Evolutionary conservation across 2,329 filamentous ascomycete species (phyloP).

Genomic region (Pyrenophora graminea): DNA sequence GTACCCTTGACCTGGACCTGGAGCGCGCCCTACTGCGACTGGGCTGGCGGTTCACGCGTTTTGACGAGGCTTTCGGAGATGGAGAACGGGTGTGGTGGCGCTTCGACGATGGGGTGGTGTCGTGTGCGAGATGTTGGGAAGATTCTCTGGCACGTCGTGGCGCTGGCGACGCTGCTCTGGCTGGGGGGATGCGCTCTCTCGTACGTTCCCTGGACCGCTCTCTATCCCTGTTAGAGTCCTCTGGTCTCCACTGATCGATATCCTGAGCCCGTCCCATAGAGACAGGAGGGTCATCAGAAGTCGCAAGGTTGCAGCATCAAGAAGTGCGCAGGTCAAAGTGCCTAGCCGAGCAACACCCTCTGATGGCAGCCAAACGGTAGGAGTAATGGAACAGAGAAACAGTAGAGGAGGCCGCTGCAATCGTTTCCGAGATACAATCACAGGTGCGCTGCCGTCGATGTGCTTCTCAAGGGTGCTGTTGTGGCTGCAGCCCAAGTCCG

Average conservation of each 20-base stretch:
- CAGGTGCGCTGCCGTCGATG: constrained; percentile 25
- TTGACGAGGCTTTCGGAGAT: constrained; percentile 41
- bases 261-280: constrained; percentile 50
- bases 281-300: constrained; percentile 47
- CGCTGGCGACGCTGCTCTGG: constrained; percentile 42
- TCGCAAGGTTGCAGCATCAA: constrained; percentile 41
- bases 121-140: constrained; percentile 36
- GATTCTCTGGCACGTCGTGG: constrained; percentile 44
- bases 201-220: constrained; percentile 32
- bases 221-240: constrained; percentile 44
- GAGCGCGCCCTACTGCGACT: constrained; percentile 45
- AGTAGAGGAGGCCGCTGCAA: constrained; percentile 16
- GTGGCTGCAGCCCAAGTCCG: constrained; percentile 26
- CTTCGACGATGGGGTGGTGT: constrained; percentile 46
- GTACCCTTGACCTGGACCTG: constrained; percentile 39
- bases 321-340: constrained; percentile 41
- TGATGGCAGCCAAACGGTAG: constrained; percentile 17
- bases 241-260: constrained; percentile 51
- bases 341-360: constrained; percentile 41
- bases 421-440: constrained; percentile 17
- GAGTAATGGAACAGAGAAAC: constrained; percentile 15
- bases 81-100: constrained; percentile 46
- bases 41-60: constrained; percentile 39
- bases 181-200: constrained; percentile 33
- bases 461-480: constrained; percentile 33